Percentiles rank a stretch among this genome's conserved stretches.
These are phyloP conservation scores for Zygosaccharomyces kombuchaensis DNA, from an alignment of 805 yeast genomes.

Conservation along the genomic window DNA sequence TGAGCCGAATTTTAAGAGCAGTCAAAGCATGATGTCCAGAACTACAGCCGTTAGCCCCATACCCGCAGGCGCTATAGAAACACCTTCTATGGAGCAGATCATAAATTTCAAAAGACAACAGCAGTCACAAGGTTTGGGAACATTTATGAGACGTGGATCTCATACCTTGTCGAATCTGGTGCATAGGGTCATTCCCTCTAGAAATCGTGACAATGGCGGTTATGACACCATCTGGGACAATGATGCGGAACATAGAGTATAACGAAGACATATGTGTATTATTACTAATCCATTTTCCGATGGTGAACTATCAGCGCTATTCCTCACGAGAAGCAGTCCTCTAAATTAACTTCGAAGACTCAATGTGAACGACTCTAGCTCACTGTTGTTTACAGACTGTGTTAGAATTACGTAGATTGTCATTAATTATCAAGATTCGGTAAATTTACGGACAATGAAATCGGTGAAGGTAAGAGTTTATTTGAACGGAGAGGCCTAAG, in stretches of 20 bases:
- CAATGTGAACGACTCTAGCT: neutral
- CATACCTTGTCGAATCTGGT: conserved; percentile 37
- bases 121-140: conserved; percentile 22
- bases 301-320: neutral
- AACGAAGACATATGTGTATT: neutral
- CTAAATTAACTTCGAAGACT: neutral
- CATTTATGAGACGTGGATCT: conserved; percentile 39
- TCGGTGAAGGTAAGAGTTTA: neutral
- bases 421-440: neutral
- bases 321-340: neutral
- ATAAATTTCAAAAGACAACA: conserved; percentile 32
- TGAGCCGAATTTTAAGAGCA: conserved; percentile 12
- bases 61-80: conserved; percentile 31
- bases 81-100: conserved; percentile 39
- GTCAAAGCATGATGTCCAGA: conserved; percentile 16
- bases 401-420: no score
- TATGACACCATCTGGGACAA: conserved; percentile 18
- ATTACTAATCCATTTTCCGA: neutral
- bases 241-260: conserved; percentile 4
- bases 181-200: conserved; percentile 18
- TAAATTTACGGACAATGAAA: neutral
- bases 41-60: conserved; percentile 13
- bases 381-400: no score
- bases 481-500: neutral
- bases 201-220: conserved; percentile 9